Conservation (phyloP, 306 rosid species). For the Acacia crassicarpa region DNA sequence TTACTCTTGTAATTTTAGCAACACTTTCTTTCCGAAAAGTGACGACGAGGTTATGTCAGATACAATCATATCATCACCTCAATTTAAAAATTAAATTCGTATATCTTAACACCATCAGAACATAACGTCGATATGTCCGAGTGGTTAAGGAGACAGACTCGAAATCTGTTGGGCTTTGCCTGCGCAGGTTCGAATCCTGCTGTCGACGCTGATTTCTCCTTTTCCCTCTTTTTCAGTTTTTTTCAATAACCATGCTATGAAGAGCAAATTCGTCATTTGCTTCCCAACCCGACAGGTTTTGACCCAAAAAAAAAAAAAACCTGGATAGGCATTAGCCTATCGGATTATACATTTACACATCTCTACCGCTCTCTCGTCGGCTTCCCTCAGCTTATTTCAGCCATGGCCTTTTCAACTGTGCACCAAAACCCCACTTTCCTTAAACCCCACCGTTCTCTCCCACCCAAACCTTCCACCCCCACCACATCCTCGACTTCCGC, state of each 20-base stretch:
- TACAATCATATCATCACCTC: too few relatives aligned
- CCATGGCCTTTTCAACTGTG: constrained; percentile 66
- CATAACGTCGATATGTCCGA: constrained; percentile 69
- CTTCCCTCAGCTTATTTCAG: not conserved
- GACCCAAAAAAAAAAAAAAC: too few relatives aligned
- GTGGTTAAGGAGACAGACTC: constrained; percentile 90
- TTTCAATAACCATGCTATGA: rapidly evolving
- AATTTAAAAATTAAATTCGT: rapidly evolving
- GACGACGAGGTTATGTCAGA: not conserved
- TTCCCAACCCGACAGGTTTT: too few relatives aligned
- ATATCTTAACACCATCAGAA: rapidly evolving
- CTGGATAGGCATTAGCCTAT: not conserved
- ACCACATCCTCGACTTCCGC: not conserved
- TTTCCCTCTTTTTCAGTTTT: too few relatives aligned
- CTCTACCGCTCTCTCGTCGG: not conserved
- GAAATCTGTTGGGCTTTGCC: constrained; percentile 83
- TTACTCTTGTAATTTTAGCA: too few relatives aligned
- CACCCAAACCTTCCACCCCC: not conserved
- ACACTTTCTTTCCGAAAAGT: too few relatives aligned
- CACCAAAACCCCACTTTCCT: constrained; percentile 46
- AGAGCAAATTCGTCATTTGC: not conserved
- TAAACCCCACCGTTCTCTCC: constrained; percentile 33
- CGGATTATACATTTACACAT: too few relatives aligned
- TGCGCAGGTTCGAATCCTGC: constrained; percentile 90
- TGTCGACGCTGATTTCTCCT: constrained; percentile 40